Percentiles rank a stretch among this genome's conserved stretches.
Conservation (phyloP, 139 green algal genomes). For the Haematococcus sp. region DNA sequence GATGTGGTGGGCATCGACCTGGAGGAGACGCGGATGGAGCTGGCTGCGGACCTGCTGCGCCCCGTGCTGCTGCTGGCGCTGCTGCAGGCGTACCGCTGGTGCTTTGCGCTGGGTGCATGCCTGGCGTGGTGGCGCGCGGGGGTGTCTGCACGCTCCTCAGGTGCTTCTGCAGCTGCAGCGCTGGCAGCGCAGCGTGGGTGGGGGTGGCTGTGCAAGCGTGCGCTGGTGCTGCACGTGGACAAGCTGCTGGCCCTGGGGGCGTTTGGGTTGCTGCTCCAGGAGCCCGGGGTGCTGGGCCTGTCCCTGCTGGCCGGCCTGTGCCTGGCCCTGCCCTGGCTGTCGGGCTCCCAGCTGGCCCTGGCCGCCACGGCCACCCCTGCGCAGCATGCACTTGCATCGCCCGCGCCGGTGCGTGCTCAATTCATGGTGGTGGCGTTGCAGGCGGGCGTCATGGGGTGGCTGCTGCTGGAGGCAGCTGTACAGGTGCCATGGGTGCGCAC, state of each 20-base stretch:
- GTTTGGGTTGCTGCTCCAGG: conserved; percentile 1
- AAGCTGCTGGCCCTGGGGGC: not conserved
- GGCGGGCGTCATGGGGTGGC: too few species aligned
- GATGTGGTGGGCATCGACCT: conserved; percentile 3
- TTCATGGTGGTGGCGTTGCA: too few species aligned
- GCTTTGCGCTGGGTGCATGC: not conserved
- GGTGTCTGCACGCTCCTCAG: not conserved
- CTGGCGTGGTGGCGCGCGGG: not conserved
- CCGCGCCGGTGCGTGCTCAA: too few species aligned
- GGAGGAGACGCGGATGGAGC: not conserved
- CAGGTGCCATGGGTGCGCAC: too few species aligned
- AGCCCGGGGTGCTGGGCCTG: conserved; percentile 8
- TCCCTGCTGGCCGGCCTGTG: not conserved
- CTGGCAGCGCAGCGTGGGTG: not conserved
- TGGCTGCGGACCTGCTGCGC: not conserved
- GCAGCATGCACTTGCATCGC: not conserved
- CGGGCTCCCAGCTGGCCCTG: not conserved
- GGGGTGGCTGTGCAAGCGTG: conserved; percentile 17
- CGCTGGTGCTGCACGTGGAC: conserved; percentile 25
- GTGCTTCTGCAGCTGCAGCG: not conserved
- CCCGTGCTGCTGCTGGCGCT: not conserved
- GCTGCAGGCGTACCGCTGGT: conserved; percentile 1
- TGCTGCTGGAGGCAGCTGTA: too few species aligned
- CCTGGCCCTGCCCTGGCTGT: not conserved
- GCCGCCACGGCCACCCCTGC: not conserved